A percentile compares a stretch with the other conserved stretches of the same genome.
Conservation (phyloP, 768 basidiomycete species). For the Pilatotrama ljubarskyi region DNA sequence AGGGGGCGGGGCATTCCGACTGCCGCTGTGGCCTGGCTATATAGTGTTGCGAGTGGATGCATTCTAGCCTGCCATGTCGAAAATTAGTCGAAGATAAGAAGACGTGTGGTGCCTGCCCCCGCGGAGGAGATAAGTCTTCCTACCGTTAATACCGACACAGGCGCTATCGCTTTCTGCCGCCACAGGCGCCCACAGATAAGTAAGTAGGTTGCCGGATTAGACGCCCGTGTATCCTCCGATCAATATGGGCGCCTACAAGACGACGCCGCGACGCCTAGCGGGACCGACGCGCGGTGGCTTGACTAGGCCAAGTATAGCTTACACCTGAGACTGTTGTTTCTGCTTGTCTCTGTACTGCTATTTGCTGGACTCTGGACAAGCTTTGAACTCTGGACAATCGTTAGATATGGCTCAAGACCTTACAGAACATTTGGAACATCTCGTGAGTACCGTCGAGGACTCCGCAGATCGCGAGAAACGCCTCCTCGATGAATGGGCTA, state of each 20-base stretch:
- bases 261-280: not conserved
- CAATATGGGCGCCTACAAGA: not conserved
- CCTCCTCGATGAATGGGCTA: slow-evolving; percentile 31
- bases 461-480: slow-evolving; percentile 27
- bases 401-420: slow-evolving; percentile 2
- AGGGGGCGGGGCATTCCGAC: not conserved
- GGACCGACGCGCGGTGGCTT: not conserved
- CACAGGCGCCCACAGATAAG: not conserved
- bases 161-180: not conserved
- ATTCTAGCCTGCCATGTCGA: slow-evolving; percentile 4
- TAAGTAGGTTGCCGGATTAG: not conserved
- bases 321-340: no score
- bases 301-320: not conserved
- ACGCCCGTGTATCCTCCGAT: not conserved
- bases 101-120: not conserved
- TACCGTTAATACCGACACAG: no score
- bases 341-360: not conserved
- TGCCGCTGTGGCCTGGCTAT: not conserved
- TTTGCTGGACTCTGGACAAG: no score
- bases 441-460: slow-evolving; percentile 24
- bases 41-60: not conserved
- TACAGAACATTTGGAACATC: slow-evolving; percentile 20
- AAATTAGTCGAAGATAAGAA: slow-evolving; percentile 16
- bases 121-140: not conserved
- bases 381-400: not conserved